Conservation (phyloP, 495 filamentous ascomycete species). For the Baudoinia panamericana region DNA sequence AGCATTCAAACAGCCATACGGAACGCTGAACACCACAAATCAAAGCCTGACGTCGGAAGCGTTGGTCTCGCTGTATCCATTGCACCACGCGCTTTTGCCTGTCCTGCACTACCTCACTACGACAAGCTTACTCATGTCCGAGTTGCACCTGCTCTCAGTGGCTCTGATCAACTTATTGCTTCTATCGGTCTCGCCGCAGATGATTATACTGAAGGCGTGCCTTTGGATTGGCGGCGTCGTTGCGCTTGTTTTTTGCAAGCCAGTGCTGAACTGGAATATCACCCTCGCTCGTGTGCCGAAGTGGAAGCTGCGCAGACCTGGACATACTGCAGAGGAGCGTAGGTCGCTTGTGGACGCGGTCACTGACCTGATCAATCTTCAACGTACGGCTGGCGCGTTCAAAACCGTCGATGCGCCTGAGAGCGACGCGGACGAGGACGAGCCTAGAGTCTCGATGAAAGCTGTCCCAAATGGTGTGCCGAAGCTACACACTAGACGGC, state of each 20-base stretch:
- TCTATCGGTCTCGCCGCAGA: slow-evolving; percentile 69
- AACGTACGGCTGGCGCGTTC: slow-evolving; percentile 12
- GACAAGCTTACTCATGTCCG: slow-evolving; percentile 72
- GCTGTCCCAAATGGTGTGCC: slow-evolving; percentile 6
- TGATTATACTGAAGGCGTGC: slow-evolving; percentile 63
- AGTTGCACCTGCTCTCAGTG: slow-evolving; percentile 73
- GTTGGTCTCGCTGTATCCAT: slow-evolving; percentile 60
- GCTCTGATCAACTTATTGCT: slow-evolving; percentile 72
- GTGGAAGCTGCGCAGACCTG: slow-evolving; percentile 67
- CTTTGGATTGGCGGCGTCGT: slow-evolving; percentile 80
- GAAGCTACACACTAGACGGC: slow-evolving; percentile 1
- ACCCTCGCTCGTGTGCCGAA: slow-evolving; percentile 74
- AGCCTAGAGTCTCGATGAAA: slow-evolving; percentile 10
- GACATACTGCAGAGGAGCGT: slow-evolving; percentile 33
- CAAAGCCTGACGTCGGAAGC: slow-evolving; percentile 41
- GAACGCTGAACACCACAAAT: slow-evolving; percentile 13
- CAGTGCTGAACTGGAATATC: slow-evolving; percentile 75
- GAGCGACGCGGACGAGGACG: slow-evolving; percentile 33
- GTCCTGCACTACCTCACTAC: slow-evolving; percentile 68
- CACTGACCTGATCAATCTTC: slow-evolving; percentile 15
- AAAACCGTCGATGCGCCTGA: slow-evolving; percentile 33
- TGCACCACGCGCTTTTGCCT: slow-evolving; percentile 69
- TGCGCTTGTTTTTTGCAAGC: slow-evolving; percentile 57
- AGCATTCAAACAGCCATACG: slow-evolving; percentile 22
- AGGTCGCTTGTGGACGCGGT: slow-evolving; percentile 40